phyloP scores from a whole-genome alignment of 208 protist genomes.

The Naegleria gruberi region DNA sequence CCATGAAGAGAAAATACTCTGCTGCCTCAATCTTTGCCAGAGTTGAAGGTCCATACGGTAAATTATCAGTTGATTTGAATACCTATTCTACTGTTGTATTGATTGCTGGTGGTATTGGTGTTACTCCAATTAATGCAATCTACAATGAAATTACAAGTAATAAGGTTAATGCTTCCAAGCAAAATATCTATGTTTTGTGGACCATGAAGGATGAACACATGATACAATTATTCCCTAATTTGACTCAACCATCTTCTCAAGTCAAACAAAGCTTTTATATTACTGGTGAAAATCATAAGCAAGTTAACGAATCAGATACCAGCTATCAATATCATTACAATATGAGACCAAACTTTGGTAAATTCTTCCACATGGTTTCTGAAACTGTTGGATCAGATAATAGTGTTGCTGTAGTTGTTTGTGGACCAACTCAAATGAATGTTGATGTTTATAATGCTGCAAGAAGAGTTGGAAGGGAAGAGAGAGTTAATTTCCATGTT shows the following conservation, averaged over 20 bases:
- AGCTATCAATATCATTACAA: not conserved
- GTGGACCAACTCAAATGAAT: not conserved
- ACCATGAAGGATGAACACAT: not conserved
- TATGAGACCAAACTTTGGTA: not conserved
- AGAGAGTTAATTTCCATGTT: not conserved
- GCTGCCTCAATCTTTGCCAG: not conserved
- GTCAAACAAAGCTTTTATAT: not conserved
- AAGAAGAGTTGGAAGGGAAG: too few species aligned
- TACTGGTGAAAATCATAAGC: not conserved
- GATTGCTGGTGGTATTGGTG: not conserved
- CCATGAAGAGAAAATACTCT: not conserved
- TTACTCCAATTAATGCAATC: not conserved
- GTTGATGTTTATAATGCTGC: not conserved
- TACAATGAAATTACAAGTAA: not conserved
- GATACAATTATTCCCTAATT: not conserved
- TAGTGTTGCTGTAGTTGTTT: not conserved
- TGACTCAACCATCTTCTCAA: not conserved
- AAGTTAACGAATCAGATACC: not conserved
- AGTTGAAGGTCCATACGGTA: slow-evolving; percentile 2
- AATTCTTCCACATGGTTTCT: not conserved
- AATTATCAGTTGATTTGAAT: not conserved
- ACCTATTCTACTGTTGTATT: not conserved
- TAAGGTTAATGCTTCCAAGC: not conserved
- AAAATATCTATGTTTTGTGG: not conserved
- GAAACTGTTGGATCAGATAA: too few species aligned